Conservation (phyloP, 805 yeast genomes). For the Ogataea pilisensis region DNA sequence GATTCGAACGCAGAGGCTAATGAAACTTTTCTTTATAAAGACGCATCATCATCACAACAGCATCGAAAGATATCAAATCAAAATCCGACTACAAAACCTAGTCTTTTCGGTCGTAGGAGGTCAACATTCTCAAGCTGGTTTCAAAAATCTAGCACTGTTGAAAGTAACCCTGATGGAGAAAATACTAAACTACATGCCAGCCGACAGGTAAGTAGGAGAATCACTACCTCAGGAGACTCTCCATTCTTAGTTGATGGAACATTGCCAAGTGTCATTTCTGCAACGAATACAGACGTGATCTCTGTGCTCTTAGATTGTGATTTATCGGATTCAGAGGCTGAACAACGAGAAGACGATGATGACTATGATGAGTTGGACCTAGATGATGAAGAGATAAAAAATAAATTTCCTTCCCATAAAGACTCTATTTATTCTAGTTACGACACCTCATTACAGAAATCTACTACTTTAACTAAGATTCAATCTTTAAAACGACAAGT, state of each 20-base stretch:
- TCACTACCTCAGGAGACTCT: too few species aligned
- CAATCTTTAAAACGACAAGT: conserved; percentile 15
- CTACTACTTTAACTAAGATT: conserved; percentile 7
- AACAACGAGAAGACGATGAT: conserved; percentile 3
- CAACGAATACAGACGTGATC: conserved; percentile 14
- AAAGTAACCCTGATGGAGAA: background rate
- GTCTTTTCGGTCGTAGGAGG: conserved; percentile 1
- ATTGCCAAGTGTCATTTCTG: conserved; percentile 10
- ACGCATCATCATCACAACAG: too few species aligned
- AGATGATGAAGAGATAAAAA: too few species aligned
- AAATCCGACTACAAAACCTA: background rate
- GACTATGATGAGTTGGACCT: background rate
- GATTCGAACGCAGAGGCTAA: conserved; percentile 1
- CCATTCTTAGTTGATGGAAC: conserved; percentile 12
- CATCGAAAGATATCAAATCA: background rate
- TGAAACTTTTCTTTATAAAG: too few species aligned
- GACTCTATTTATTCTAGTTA: too few species aligned
- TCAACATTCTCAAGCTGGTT: conserved; percentile 10
- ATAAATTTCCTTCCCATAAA: too few species aligned
- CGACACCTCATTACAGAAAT: background rate
- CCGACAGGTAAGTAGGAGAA: conserved; percentile 8
- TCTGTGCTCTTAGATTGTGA: conserved; percentile 16
- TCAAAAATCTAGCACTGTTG: conserved; percentile 9
- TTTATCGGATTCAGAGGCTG: conserved; percentile 6
- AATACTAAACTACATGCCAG: background rate